Conservation (phyloP, 805 yeast genomes). For the Huiozyma sinensis region DNA sequence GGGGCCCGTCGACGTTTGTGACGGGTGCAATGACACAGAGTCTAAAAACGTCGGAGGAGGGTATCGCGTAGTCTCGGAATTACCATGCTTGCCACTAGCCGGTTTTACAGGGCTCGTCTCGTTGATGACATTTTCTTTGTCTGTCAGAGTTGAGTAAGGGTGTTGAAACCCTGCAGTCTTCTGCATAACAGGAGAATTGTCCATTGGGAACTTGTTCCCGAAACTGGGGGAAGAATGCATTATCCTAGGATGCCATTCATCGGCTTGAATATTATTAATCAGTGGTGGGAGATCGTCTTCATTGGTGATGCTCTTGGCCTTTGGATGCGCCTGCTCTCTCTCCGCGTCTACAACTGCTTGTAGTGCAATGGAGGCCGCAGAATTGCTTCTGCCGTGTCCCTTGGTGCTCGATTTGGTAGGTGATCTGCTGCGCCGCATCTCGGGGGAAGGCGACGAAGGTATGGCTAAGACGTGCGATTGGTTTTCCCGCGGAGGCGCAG, state of each 20-base stretch:
- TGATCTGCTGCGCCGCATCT: slow-evolving; percentile 11
- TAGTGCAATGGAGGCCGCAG: slow-evolving; percentile 55
- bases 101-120: slow-evolving; percentile 17
- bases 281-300: no score
- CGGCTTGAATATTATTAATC: background rate
- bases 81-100: background rate
- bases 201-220: slow-evolving; percentile 1
- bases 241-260: background rate
- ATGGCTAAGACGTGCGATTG: slow-evolving; percentile 47
- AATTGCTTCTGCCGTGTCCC: slow-evolving; percentile 31
- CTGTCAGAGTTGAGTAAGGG: slow-evolving; percentile 8
- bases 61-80: background rate
- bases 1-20: background rate
- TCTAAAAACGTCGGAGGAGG: background rate
- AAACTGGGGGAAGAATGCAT: slow-evolving; percentile 19
- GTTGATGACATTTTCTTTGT: slow-evolving; percentile 16
- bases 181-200: slow-evolving; percentile 4
- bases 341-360: slow-evolving; percentile 68
- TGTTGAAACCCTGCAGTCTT: background rate
- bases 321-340: slow-evolving; percentile 9
- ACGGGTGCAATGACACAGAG: background rate
- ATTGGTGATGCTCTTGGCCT: background rate
- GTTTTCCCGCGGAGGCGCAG: slow-evolving; percentile 61
- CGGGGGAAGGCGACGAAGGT: slow-evolving; percentile 30
- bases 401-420: slow-evolving; percentile 10